A percentile compares a stretch with the other conserved stretches of the same genome.
Conservation (phyloP, 768 basidiomycete species). For the Mycena rebaudengoi region DNA sequence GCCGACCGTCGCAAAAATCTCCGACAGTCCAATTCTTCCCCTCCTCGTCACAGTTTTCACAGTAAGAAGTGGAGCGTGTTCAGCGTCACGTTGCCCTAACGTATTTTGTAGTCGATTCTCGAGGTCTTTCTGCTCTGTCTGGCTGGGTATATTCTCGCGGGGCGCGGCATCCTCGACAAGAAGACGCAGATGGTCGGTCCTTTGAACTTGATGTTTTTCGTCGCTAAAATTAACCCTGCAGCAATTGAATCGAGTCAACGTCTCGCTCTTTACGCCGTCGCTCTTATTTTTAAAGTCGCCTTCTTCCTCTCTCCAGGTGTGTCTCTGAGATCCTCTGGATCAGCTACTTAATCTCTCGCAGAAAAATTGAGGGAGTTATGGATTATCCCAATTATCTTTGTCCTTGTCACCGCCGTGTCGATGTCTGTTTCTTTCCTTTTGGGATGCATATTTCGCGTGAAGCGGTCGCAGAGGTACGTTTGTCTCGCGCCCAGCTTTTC, state of each 20-base stretch:
- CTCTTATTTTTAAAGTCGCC: slow-evolving; percentile 94
- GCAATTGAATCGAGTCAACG: slow-evolving; percentile 85
- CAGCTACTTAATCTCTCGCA: slow-evolving; percentile 31
- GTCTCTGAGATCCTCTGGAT: slow-evolving; percentile 20
- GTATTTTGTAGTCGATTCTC: slow-evolving; percentile 74
- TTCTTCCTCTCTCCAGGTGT: slow-evolving; percentile 86
- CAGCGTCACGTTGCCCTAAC: too few relatives aligned
- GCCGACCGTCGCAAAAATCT: too few relatives aligned
- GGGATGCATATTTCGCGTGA: slow-evolving; percentile 70
- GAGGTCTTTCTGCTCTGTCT: slow-evolving; percentile 89
- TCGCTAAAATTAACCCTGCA: slow-evolving; percentile 40
- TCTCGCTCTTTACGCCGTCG: slow-evolving; percentile 89
- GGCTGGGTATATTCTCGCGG: slow-evolving; percentile 84
- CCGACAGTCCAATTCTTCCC: too few relatives aligned
- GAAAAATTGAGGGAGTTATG: slow-evolving; percentile 84
- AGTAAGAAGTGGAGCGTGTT: too few relatives aligned
- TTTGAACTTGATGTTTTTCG: not conserved
- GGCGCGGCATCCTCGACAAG: slow-evolving; percentile 85
- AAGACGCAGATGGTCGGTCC: slow-evolving; percentile 81
- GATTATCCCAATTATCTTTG: slow-evolving; percentile 88
- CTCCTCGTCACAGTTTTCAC: too few relatives aligned
- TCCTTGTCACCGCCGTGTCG: slow-evolving; percentile 76
- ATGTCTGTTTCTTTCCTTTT: slow-evolving; percentile 73
- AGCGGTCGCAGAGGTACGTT: slow-evolving; percentile 76
- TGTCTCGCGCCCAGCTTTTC: too few relatives aligned